Base-by-base conservation (phyloP, 2,329 filamentous ascomycete species). In the Pseudonectria foliicola region DNA sequence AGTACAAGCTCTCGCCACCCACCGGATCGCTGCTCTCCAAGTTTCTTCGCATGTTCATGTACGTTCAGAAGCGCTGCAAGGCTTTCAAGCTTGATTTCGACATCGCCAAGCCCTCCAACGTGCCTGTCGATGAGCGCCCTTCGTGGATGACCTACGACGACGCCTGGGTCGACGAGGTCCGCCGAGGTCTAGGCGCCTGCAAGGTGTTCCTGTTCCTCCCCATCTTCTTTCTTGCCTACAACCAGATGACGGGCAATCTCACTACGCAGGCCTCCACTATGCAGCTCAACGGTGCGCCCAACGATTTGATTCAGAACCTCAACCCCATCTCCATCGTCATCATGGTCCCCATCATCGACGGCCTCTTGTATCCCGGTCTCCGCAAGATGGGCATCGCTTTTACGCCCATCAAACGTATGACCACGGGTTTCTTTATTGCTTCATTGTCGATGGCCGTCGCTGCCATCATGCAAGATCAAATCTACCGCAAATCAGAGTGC, bases 91-190 rank as follows among this genome's bases (percentile, higher is more conserved):
- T 77, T 28, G 60, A 84, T 61, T 87, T 82, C 77, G 76, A 85
- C 16, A 54, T 66, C 4, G 76, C 77, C 40, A 85, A 84, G 62
- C 83, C 83, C 3, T 82, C 77, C 54, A 64, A 67, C 25, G 67
- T 85, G 6, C 62, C 71, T 8, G 62, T 70, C 25, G 58, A 57
- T 2, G 55, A 68, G 43, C 77, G 78, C 35, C 83, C 83, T 0
- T 27, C 36, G 0, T 89, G 82, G 82, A 88, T 89, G 80, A 83
- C 79, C 0, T 88, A 87, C 48, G 84, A 90, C 43, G 85, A 90
- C 47, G 75, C 76, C 34, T 90, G 84, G 83, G 84, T 90, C 24
- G 83, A 87, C 54, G 82, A 89, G 54, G 77, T 88, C 31, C 70
- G 70, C 34, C 80, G 83, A 60, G 83, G 82, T 42, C 65, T 84